Conservation (phyloP, 345 rosid species). For the Gossypium raimondii region DNA sequence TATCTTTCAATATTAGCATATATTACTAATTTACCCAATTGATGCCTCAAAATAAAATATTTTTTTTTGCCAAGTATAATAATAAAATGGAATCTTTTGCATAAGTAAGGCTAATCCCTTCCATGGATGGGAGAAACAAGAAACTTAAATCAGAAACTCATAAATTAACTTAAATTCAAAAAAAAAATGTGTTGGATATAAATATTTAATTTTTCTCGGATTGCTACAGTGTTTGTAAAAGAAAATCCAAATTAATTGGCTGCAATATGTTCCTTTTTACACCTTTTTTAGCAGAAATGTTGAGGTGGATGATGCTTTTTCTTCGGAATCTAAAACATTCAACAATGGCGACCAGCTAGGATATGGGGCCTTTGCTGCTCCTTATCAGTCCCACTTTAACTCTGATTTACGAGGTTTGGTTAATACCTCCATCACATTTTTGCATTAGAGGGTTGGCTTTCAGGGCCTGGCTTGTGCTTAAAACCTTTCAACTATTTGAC, state of each 20-base stretch:
- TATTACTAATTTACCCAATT: no score
- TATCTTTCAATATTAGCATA: no score
- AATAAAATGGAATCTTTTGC: neutral
- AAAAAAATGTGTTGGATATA: no score
- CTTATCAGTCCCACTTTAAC: conserved; percentile 24
- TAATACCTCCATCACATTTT: neutral
- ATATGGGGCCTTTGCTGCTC: conserved; percentile 23
- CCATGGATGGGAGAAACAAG: neutral
- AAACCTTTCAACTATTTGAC: no score
- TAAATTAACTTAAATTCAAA: no score
- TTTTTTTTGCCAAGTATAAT: neutral
- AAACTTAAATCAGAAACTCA: no score
- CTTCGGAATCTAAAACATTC: conserved; percentile 24
- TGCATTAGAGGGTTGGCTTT: no score
- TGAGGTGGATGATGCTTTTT: conserved; percentile 19
- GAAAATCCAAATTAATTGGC: neutral
- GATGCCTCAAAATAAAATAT: neutral
- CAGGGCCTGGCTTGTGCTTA: no score
- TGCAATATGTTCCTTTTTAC: neutral
- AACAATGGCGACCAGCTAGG: conserved; percentile 24
- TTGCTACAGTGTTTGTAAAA: neutral
- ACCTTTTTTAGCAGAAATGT: conserved; percentile 22
- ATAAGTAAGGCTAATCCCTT: neutral
- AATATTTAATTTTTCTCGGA: no score
- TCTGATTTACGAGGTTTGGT: conserved; percentile 34